Evolutionary conservation across 257 asterid genomes (phyloP).

Genomic region (Fraxinus excelsior): DNA sequence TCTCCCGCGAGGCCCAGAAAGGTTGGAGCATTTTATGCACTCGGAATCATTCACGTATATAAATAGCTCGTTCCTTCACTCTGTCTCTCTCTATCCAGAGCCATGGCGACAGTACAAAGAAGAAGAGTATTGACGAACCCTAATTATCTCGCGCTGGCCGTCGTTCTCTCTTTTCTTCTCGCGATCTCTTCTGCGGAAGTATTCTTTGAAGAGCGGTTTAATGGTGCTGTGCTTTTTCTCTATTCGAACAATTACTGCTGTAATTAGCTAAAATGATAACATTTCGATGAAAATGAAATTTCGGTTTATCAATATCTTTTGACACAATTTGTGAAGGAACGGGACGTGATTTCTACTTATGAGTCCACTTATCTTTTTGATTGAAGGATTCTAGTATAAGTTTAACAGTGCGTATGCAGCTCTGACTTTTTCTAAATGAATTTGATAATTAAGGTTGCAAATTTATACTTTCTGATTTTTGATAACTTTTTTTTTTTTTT

Average conservation of each 20-base stretch:
- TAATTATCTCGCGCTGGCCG: constrained; percentile 43
- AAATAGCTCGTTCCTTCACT: not conserved
- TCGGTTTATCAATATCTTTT: not conserved
- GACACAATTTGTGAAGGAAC: constrained; percentile 1
- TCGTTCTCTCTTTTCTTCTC: constrained; percentile 53
- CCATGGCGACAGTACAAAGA: constrained; percentile 62
- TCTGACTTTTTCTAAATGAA: constrained; percentile 13
- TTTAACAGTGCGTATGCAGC: not conserved
- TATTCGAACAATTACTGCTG: not conserved
- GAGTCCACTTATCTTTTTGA: constrained; percentile 36
- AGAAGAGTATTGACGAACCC: constrained; percentile 46
- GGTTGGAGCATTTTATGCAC: not conserved
- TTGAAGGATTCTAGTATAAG: not conserved
- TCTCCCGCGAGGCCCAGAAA: too few species aligned
- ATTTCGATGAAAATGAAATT: not conserved
- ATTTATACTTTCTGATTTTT: not conserved
- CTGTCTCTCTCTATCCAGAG: constrained; percentile 9
- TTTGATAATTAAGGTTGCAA: constrained; percentile 33
- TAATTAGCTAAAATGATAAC: not conserved
- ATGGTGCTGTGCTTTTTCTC: constrained; percentile 44
- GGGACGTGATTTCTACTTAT: not conserved
- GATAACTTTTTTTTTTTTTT: not conserved
- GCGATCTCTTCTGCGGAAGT: constrained; percentile 63
- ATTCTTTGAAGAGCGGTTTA: constrained; percentile 87
- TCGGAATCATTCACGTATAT: constrained; percentile 6